phyloP scores from a whole-genome alignment of 345 rosid species.

The Geranium brycei region DNA sequence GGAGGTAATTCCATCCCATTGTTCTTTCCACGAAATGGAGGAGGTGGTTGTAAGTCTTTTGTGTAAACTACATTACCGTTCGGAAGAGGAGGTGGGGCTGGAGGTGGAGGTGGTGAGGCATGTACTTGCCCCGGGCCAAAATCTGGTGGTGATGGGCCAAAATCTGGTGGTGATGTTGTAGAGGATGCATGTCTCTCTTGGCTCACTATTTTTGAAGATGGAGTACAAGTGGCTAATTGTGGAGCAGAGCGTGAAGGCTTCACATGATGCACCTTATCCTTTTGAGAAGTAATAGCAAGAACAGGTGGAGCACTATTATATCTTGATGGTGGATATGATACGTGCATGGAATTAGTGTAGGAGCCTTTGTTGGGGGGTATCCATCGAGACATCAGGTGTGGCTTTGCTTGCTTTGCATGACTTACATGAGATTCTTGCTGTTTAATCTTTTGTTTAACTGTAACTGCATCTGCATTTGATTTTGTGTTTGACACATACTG shows the following conservation, averaged over 20 bases:
- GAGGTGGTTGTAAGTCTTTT: conserved; percentile 22
- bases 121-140: not conserved
- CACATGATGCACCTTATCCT: conserved; percentile 29
- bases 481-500: conserved; percentile 31
- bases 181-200: conserved; percentile 16
- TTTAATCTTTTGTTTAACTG: conserved; percentile 45
- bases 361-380: conserved; percentile 80
- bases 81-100: conserved; percentile 13
- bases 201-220: conserved; percentile 16
- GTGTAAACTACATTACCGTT: conserved; percentile 15
- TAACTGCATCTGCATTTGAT: conserved; percentile 32
- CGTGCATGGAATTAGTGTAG: conserved; percentile 64
- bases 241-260: conserved; percentile 21
- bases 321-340: conserved; percentile 64
- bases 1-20: conserved; percentile 28
- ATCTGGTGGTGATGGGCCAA: conserved; percentile 9
- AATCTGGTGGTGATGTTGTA: conserved; percentile 16
- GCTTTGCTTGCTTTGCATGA: conserved; percentile 58
- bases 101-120: conserved; percentile 20
- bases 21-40: conserved; percentile 25
- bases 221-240: conserved; percentile 28
- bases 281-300: conserved; percentile 36
- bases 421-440: conserved; percentile 44
- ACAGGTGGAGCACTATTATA: conserved; percentile 71
- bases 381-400: conserved; percentile 68